phyloP scores from a whole-genome alignment of 352 stramenopile species.

The Phytophthora quininea region DNA sequence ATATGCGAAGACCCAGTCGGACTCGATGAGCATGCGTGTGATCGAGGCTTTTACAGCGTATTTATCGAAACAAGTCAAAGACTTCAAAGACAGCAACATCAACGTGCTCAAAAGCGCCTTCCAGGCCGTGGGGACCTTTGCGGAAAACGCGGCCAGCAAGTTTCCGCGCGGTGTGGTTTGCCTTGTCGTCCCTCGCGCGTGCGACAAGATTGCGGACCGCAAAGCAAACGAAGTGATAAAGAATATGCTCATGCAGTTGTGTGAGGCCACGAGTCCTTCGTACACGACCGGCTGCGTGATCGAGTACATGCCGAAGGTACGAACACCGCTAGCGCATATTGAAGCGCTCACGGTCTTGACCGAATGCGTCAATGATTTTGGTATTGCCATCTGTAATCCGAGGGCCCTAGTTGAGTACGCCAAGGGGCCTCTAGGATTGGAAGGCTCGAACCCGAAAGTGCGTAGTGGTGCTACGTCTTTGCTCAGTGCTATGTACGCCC shows the following conservation, averaged over 20 bases:
- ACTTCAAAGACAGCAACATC: constrained; percentile 91
- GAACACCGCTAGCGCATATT: constrained; percentile 75
- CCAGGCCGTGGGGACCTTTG: constrained; percentile 78
- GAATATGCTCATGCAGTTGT: constrained; percentile 79
- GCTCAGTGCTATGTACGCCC: constrained; percentile 82
- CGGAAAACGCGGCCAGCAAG: constrained; percentile 57
- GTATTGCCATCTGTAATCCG: constrained; percentile 70
- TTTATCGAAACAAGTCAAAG: constrained; percentile 77
- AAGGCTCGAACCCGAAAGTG: constrained; percentile 84
- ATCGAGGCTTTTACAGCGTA: constrained; percentile 83
- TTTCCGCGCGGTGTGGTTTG: constrained; percentile 81
- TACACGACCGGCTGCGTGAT: constrained; percentile 84
- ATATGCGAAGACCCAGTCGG: constrained; percentile 56
- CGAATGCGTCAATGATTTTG: constrained; percentile 83
- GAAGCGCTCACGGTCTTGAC: constrained; percentile 68
- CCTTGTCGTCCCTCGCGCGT: constrained; percentile 62
- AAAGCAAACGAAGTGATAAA: constrained; percentile 77
- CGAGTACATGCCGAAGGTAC: constrained; percentile 79
- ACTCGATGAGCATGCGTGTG: constrained; percentile 57
- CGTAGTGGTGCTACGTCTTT: constrained; percentile 68
- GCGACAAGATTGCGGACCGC: constrained; percentile 85
- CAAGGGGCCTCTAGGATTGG: constrained; percentile 74
- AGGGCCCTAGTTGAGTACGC: constrained; percentile 75
- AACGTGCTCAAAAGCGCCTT: constrained; percentile 89
- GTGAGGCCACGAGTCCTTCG: constrained; percentile 70